A percentile compares a stretch with the other conserved stretches of the same genome.
These are phyloP conservation scores for Erucastrum elatum DNA, from an alignment of 345 rosid genomes.

Conservation along the genomic window DNA sequence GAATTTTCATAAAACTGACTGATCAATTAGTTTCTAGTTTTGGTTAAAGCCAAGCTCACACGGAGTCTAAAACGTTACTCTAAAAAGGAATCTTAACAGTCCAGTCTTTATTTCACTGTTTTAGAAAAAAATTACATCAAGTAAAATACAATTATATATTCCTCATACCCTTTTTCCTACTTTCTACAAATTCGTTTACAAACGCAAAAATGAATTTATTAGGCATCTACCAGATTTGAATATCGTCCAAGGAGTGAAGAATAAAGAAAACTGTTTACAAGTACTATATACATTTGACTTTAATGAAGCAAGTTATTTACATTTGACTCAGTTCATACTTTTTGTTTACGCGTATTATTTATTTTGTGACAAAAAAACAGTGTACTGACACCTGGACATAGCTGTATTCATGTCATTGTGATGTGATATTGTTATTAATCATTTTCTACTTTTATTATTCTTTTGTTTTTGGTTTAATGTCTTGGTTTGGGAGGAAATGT, in stretches of 20 bases:
- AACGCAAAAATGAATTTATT: not conserved
- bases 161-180: conserved; percentile 14
- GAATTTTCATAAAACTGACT: conserved; percentile 23
- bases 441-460: not conserved
- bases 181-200: conserved; percentile 18
- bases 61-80: conserved; percentile 26
- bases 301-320: not conserved
- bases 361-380: not conserved
- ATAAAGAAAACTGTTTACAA: not conserved
- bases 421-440: conserved; percentile 31
- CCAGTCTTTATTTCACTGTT: conserved; percentile 29
- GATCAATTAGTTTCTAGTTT: conserved; percentile 30
- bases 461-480: not conserved
- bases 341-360: not conserved
- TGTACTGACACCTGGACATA: conserved; percentile 26
- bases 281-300: conserved; percentile 21
- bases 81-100: conserved; percentile 25
- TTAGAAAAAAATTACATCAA: conserved; percentile 14
- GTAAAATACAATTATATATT: conserved; percentile 15
- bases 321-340: conserved; percentile 11
- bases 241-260: conserved; percentile 20
- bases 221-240: conserved; percentile 20
- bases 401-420: conserved; percentile 16
- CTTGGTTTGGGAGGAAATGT: not conserved
- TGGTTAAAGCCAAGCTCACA: conserved; percentile 33